Evolutionary conservation across 2,329 filamentous ascomycete species (phyloP).

Genomic region (Colletotrichum zoysiae): DNA sequence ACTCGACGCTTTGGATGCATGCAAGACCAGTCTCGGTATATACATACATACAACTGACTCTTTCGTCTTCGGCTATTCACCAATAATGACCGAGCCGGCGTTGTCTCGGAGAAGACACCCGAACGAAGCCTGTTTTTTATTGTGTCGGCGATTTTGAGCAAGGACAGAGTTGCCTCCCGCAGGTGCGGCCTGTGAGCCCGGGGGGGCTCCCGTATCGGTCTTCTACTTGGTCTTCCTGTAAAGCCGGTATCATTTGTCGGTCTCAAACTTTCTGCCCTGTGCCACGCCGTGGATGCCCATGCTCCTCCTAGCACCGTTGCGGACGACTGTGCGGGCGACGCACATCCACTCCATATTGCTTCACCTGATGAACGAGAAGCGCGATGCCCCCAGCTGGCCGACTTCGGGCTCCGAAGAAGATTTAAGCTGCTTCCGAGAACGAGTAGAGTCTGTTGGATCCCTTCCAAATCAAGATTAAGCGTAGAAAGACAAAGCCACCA

Average conservation of each 20-base stretch:
- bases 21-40: slow-evolving; percentile 15
- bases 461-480: not conserved
- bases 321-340: not conserved
- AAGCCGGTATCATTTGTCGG: not conserved
- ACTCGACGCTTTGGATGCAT: slow-evolving; percentile 36
- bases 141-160: not conserved
- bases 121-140: not conserved
- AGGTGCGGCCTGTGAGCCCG: not conserved
- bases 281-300: not conserved
- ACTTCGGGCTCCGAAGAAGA: not conserved
- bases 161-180: not conserved
- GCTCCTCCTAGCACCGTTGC: not conserved
- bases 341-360: not conserved
- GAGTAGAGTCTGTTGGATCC: not conserved
- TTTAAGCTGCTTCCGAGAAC: not conserved
- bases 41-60: slow-evolving; percentile 11
- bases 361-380: not conserved
- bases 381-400: not conserved
- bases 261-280: slow-evolving; percentile 1
- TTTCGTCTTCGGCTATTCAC: slow-evolving; percentile 1
- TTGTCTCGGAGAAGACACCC: slow-evolving; percentile 14
- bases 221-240: not conserved
- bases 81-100: not conserved
- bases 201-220: not conserved
- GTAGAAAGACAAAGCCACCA: not conserved